Conservation (phyloP, 2,329 filamentous ascomycete genomes). For the Bimuria novae-zelandiae region DNA sequence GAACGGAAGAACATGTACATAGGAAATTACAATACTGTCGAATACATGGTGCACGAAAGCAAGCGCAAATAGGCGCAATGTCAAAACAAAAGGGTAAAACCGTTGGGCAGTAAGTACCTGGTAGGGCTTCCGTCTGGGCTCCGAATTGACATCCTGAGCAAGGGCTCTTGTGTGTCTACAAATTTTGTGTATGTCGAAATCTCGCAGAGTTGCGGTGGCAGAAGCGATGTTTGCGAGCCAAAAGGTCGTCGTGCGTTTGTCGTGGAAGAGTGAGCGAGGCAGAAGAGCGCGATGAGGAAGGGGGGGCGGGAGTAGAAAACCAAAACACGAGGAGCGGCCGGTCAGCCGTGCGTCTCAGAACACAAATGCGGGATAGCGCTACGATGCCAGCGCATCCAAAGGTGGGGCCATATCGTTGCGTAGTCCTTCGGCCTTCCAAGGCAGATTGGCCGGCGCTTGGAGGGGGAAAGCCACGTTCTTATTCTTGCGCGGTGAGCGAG, state of each 20-base stretch:
- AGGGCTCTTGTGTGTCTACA: constrained; percentile 41
- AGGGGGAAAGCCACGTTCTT: constrained; percentile 42
- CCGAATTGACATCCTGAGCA: constrained; percentile 51
- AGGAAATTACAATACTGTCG: constrained; percentile 33
- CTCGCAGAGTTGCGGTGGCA: constrained; percentile 22
- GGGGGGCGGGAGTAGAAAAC: constrained; percentile 23
- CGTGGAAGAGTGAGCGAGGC: constrained; percentile 28
- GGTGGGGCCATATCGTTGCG: constrained; percentile 40
- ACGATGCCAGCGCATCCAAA: constrained; percentile 46
- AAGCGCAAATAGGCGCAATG: constrained; percentile 24
- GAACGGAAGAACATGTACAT: constrained; percentile 20
- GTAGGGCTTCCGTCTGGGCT: constrained; percentile 48
- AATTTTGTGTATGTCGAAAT: constrained; percentile 18
- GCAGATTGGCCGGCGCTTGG: constrained; percentile 38
- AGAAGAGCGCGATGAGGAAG: constrained; percentile 26
- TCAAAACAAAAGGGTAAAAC: constrained; percentile 36
- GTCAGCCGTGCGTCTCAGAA: constrained; percentile 33
- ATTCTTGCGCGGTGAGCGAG: constrained; percentile 31
- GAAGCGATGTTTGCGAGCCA: constrained; percentile 22
- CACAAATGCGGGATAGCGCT: constrained; percentile 26
- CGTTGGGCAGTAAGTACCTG: constrained; percentile 51
- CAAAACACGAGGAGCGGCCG: constrained; percentile 37
- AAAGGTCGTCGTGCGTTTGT: constrained; percentile 22
- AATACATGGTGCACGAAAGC: constrained; percentile 28
- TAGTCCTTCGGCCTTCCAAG: constrained; percentile 33